Percentiles rank a stretch among this genome's conserved stretches.
phyloP scores from a whole-genome alignment of 2,329 filamentous ascomycete genomes.

The Trichoderma asperellum region DNA sequence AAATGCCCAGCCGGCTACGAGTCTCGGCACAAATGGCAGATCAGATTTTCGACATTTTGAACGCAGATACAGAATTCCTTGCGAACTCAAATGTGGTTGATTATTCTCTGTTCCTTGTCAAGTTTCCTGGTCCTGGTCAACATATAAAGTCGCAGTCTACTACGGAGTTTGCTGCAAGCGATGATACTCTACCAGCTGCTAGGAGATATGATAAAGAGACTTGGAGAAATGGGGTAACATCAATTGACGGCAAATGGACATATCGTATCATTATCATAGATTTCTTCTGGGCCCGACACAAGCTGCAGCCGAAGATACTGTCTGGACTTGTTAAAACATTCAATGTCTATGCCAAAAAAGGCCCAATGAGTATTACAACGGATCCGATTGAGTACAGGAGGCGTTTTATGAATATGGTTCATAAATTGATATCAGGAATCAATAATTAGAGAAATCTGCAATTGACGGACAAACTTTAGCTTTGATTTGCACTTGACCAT shows the following conservation, averaged over 20 bases:
- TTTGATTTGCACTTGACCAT: neutral
- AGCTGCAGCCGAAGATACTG: slow-evolving; percentile 66
- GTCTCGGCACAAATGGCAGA: slow-evolving; percentile 60
- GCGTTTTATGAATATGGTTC: slow-evolving; percentile 55
- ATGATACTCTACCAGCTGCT: neutral
- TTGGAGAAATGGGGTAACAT: slow-evolving; percentile 66
- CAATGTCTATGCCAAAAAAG: slow-evolving; percentile 65
- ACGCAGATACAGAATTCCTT: slow-evolving; percentile 66
- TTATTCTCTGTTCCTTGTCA: slow-evolving; percentile 74
- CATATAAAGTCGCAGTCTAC: too few species aligned
- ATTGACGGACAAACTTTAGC: neutral
- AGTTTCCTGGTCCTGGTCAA: slow-evolving; percentile 40
- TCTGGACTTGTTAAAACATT: slow-evolving; percentile 67
- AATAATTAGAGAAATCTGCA: neutral
- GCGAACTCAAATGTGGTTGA: slow-evolving; percentile 69
- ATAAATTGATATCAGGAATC: slow-evolving; percentile 46
- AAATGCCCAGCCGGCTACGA: slow-evolving; percentile 63
- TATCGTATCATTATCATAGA: slow-evolving; percentile 71
- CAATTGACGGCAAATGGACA: slow-evolving; percentile 65
- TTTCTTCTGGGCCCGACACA: slow-evolving; percentile 80
- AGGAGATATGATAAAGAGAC: neutral
- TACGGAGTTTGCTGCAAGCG: neutral
- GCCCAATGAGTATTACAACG: slow-evolving; percentile 76
- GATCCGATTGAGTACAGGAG: slow-evolving; percentile 68
- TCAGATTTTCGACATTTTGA: slow-evolving; percentile 58